Conservation (phyloP, 805 yeast genomes). For the Blastobotrys chiropterorum region DNA sequence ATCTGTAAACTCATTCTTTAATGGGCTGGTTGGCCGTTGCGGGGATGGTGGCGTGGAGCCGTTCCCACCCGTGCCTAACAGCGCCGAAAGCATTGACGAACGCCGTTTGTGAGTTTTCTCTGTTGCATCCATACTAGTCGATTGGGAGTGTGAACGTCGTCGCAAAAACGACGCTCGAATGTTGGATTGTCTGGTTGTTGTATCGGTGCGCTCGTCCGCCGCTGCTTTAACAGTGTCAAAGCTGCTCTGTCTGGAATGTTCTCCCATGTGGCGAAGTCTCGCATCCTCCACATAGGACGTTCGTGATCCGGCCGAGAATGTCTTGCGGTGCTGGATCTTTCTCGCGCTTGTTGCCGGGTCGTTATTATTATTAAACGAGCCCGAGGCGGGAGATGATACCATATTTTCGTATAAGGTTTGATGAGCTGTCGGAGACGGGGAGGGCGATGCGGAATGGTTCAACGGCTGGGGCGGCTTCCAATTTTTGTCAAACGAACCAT, state of each 20-base stretch:
- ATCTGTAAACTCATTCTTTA: neutral
- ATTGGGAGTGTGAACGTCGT: neutral
- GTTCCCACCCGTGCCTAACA: constrained; percentile 2
- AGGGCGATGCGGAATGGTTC: neutral
- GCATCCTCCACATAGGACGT: neutral
- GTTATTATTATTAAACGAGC: neutral
- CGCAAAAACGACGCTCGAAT: neutral
- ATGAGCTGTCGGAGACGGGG: neutral
- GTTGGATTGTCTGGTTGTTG: neutral
- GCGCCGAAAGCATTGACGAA: constrained; percentile 5
- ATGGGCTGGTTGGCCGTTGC: constrained; percentile 2
- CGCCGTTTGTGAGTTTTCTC: neutral
- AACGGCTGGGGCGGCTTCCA: constrained; percentile 16
- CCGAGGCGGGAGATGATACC: neutral
- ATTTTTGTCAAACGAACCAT: constrained; percentile 19
- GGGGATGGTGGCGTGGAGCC: constrained; percentile 5
- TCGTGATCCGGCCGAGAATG: neutral
- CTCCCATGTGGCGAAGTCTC: neutral
- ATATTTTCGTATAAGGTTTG: neutral
- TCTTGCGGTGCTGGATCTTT: neutral
- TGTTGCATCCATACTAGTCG: neutral
- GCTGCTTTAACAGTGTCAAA: constrained; percentile 2
- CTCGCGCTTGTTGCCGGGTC: neutral
- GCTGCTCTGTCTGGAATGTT: neutral
- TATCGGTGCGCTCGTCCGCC: neutral